Evolutionary conservation across 2,329 filamentous ascomycete species (phyloP), one percentile per base, ranked within the genome.

Genomic region (Cryoendolithus antarcticus): DNA sequence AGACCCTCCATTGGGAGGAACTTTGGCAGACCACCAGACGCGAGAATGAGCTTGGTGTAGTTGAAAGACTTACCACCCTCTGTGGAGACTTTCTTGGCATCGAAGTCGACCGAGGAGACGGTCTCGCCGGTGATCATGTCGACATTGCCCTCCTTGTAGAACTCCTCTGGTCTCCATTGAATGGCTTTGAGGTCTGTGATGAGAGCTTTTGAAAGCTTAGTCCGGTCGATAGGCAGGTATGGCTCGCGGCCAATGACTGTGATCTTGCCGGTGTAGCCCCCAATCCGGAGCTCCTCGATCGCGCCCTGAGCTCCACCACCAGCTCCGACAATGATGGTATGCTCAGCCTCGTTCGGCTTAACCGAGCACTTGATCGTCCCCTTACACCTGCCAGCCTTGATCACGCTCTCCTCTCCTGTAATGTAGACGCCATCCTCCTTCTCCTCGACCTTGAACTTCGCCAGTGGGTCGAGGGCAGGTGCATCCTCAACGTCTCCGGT

Each of bases 401-500:
- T 82, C 24, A 71, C 70, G 1, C 74, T 70, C 58, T 91, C 80
- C 24, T 89, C 83, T 15, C 81, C 86, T 31, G 80, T 80, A 47
- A 98, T 75, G 59, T 86, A 96, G 2, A 95, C 78, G 4, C 74
- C 80, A 27, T 85, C 86, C 51, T 91, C 77, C 55, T 81, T 86
- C 59, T 93, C 80, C 27, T 76, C 66, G 27, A 95, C 68, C 38
- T 85, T 77, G 65, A 93, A 98, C 37, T 80, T 80, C 34, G 82
- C 74, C 19, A 98, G 67, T n/a, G 83, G 72, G 54, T 96, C 86
- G 19, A 93, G 74, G 2, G 85, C 91, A 0, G 91, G 91, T 1
- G 89, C 88, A 56, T 96, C 86, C 64, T 98, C 91, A 43, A 96
- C 83, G 53, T 98, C 91, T 38, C 91, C 91, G 4, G 82, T 93